A percentile compares a stretch with the other conserved stretches of the same genome.
Conservation (phyloP, 1,139 yeast species). For the Pichia sp. region DNA sequence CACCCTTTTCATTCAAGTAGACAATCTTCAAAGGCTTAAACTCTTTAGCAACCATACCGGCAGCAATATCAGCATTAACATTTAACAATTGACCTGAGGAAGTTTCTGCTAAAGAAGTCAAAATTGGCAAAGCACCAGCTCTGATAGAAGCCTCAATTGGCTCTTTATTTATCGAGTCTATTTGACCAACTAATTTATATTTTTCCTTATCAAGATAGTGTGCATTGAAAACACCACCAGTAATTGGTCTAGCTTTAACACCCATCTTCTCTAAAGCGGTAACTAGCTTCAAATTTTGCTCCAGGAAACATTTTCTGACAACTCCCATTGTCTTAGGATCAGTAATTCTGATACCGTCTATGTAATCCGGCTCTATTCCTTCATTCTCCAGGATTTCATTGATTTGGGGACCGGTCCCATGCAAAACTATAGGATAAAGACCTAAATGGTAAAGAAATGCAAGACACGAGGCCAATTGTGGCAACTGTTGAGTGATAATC, state of each 20-base stretch:
- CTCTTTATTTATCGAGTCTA: slow-evolving; percentile 78
- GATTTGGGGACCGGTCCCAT: slow-evolving; percentile 99
- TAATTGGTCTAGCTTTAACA: slow-evolving; percentile 96
- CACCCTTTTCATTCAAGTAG: slow-evolving; percentile 95
- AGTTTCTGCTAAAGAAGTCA: slow-evolving; percentile 95
- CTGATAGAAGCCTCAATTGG: slow-evolving; percentile 93
- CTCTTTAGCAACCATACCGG: slow-evolving; percentile 95
- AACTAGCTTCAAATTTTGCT: slow-evolving; percentile 89
- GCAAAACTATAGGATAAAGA: slow-evolving; percentile 90
- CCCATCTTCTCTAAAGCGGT: slow-evolving; percentile 96
- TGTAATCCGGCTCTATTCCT: slow-evolving; percentile 93
- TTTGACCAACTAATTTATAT: slow-evolving; percentile 89
- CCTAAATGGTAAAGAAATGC: slow-evolving; percentile 98
- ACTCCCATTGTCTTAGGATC: slow-evolving; percentile 94
- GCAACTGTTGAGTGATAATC: slow-evolving; percentile 88
- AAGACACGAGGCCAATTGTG: slow-evolving; percentile 89
- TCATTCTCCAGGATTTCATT: slow-evolving; percentile 88
- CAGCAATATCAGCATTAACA: slow-evolving; percentile 98
- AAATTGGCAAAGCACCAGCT: slow-evolving; percentile 94
- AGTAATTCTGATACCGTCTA: slow-evolving; percentile 95
- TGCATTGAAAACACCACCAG: slow-evolving; percentile 96
- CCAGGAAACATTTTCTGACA: slow-evolving; percentile 89
- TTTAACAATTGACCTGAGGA: slow-evolving; percentile 93
- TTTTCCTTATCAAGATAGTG: slow-evolving; percentile 86
- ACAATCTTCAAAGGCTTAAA: slow-evolving; percentile 98